These are phyloP conservation scores for Penicillium argentinense DNA, from an alignment of 495 filamentous ascomycete species.

Conservation along the genomic window DNA sequence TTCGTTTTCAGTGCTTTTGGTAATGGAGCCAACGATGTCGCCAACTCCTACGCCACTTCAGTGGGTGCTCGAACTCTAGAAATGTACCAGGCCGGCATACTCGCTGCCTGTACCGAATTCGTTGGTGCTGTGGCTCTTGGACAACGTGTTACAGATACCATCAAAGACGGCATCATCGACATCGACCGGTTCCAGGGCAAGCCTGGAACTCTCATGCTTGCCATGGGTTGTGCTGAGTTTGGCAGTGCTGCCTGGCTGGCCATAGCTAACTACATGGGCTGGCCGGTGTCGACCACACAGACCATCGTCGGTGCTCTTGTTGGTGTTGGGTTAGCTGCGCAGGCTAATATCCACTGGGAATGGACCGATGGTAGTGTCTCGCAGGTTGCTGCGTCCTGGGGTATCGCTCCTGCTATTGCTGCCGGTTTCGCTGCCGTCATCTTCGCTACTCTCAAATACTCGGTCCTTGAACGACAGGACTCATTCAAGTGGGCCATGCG, in stretches of 20 bases:
- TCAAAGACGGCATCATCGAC: slow-evolving; percentile 63
- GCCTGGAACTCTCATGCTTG: slow-evolving; percentile 59
- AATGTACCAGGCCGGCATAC: slow-evolving; percentile 37
- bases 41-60: slow-evolving; percentile 45
- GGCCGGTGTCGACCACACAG: slow-evolving; percentile 66
- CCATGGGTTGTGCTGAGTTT: slow-evolving; percentile 60
- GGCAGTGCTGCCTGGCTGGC: slow-evolving; percentile 61
- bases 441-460: slow-evolving; percentile 63
- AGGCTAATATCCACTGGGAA: slow-evolving; percentile 58
- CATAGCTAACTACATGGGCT: slow-evolving; percentile 53
- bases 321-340: slow-evolving; percentile 61
- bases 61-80: slow-evolving; percentile 38
- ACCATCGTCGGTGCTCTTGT: slow-evolving; percentile 62
- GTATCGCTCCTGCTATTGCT: slow-evolving; percentile 62
- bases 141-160: slow-evolving; percentile 63
- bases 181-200: slow-evolving; percentile 50
- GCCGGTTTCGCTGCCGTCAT: slow-evolving; percentile 59
- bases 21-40: slow-evolving; percentile 50
- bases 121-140: slow-evolving; percentile 64
- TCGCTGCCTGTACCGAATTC: slow-evolving; percentile 47
- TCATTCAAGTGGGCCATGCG: slow-evolving; percentile 58
- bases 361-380: slow-evolving; percentile 51
- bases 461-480: slow-evolving; percentile 57
- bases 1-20: slow-evolving; percentile 45
- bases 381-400: slow-evolving; percentile 61